Conservation (phyloP, 805 yeast genomes). For the Ogataea angusta region DNA sequence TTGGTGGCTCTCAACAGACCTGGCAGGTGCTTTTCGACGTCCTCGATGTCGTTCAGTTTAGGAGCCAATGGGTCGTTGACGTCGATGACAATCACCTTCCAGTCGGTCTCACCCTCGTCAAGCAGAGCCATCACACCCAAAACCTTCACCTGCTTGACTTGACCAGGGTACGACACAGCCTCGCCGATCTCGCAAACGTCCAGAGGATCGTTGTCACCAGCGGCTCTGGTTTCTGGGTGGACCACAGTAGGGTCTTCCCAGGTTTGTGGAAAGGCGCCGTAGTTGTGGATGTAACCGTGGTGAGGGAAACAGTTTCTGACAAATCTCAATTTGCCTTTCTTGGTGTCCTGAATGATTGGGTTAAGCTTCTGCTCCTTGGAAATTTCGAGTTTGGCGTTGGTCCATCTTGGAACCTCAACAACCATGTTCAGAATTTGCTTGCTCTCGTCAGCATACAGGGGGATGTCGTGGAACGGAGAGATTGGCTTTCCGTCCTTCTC, state of each 20-base stretch:
- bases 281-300: constrained; percentile 97
- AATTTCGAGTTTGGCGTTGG: constrained; percentile 95
- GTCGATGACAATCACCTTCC: constrained; percentile 90
- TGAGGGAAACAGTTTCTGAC: constrained; percentile 98
- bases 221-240: constrained; percentile 65
- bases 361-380: constrained; percentile 78
- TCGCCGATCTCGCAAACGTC: constrained; percentile 84
- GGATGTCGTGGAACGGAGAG: constrained; percentile 93
- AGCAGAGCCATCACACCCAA: constrained; percentile 92
- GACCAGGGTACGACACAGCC: constrained; percentile 61
- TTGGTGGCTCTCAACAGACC: constrained; percentile 90
- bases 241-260: constrained; percentile 72
- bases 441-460: constrained; percentile 90
- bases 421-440: constrained; percentile 75
- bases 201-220: constrained; percentile 83
- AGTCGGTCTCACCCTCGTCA: constrained; percentile 88
- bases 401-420: constrained; percentile 98
- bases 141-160: constrained; percentile 83
- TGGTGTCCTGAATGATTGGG: constrained; percentile 96
- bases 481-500: constrained; percentile 93
- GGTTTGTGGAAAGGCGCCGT: constrained; percentile 97
- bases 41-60: constrained; percentile 85
- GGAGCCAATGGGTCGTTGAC: constrained; percentile 85
- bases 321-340: constrained; percentile 93
- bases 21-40: constrained; percentile 85